Evolutionary conservation across 2,329 filamentous ascomycete species (phyloP).

Genomic region (Fusarium ramigenum): DNA sequence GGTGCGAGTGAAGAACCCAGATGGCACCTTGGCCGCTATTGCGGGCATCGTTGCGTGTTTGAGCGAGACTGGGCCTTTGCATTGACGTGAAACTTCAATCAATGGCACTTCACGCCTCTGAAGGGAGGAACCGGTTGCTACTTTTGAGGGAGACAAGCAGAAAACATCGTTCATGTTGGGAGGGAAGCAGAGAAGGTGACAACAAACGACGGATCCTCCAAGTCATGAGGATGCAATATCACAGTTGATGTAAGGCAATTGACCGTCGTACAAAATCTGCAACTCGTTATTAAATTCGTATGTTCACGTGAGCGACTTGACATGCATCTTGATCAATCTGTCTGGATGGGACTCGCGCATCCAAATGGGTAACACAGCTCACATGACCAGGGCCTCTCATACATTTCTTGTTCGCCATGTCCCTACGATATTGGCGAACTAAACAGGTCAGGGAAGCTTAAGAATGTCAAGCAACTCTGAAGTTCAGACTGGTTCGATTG

Average conservation of each 20-base stretch:
- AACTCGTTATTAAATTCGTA: accelerated
- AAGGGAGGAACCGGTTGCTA: accelerated
- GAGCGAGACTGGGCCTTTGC: background rate
- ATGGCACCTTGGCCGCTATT: slow-evolving; percentile 15
- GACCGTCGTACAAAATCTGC: accelerated
- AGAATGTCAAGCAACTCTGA: accelerated
- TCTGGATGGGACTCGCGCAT: background rate
- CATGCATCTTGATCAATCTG: accelerated
- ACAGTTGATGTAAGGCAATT: background rate
- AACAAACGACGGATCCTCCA: background rate
- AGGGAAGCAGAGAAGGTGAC: background rate
- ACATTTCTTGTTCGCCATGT: accelerated
- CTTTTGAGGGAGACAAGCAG: too few species aligned
- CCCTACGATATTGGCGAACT: accelerated
- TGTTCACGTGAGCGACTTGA: accelerated
- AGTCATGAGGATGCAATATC: accelerated
- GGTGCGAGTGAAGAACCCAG: slow-evolving; percentile 14
- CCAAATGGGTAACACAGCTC: too few species aligned
- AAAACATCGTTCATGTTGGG: background rate
- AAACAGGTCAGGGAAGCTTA: background rate
- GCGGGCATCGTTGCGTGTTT: slow-evolving; percentile 14
- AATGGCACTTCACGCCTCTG: accelerated
- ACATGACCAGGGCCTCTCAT: background rate
- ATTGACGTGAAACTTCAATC: background rate
- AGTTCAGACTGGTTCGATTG: background rate